A percentile compares a stretch with the other conserved stretches of the same genome.
Evolutionary conservation across 306 rosid genomes (phyloP).

Genomic region (Acmispon strigosus): DNA sequence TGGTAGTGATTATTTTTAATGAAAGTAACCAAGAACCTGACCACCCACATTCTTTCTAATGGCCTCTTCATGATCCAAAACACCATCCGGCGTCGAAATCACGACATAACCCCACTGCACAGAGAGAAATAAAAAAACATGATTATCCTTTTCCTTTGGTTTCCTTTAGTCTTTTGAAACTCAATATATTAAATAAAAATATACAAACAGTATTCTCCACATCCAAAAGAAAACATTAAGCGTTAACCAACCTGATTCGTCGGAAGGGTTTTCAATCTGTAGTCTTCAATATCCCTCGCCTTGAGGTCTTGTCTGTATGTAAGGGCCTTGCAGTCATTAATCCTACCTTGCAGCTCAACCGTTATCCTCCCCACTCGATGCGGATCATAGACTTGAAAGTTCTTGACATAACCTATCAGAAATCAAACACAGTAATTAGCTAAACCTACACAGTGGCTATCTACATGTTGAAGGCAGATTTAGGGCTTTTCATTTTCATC

Average conservation of each 20-base stretch:
- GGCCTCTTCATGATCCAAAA: constrained; percentile 95
- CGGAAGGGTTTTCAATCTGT: constrained; percentile 57
- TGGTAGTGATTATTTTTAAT: constrained; percentile 22
- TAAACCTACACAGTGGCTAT: not conserved
- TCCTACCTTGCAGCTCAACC: constrained; percentile 86
- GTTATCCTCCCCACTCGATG: constrained; percentile 90
- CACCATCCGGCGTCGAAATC: constrained; percentile 86
- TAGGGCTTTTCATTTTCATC: not conserved
- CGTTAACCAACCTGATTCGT: constrained; percentile 63
- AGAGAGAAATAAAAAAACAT: not conserved
- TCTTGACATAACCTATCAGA: constrained; percentile 65
- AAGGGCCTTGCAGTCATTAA: constrained; percentile 70
- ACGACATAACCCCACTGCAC: constrained; percentile 98
- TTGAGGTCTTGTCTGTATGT: constrained; percentile 68
- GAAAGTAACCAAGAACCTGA: constrained; percentile 46
- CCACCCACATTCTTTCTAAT: constrained; percentile 44
- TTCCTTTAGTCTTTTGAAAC: not conserved
- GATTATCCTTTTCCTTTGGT: not conserved
- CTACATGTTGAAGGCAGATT: no score
- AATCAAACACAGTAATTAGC: not conserved
- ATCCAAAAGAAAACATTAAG: not conserved
- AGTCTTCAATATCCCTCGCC: constrained; percentile 68
- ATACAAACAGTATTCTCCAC: constrained; percentile 1
- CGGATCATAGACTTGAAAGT: constrained; percentile 70
- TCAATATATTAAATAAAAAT: not conserved